phyloP scores from a whole-genome alignment of 768 basidiomycete genomes.

The Termitomyces sp. region DNA sequence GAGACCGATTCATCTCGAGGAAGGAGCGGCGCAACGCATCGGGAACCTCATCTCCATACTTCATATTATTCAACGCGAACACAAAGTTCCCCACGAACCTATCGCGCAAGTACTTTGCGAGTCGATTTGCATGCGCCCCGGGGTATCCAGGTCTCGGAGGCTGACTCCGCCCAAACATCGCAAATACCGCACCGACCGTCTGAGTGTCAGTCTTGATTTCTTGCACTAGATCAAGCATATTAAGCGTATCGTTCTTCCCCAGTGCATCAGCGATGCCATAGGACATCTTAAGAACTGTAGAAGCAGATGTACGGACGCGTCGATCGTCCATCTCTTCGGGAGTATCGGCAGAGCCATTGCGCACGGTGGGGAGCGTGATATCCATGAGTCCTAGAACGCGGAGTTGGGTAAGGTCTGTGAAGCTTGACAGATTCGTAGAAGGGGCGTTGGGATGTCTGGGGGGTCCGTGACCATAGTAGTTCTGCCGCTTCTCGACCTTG shows the following conservation, averaged over 20 bases:
- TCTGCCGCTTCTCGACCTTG: constrained; percentile 41
- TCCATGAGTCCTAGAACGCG: constrained; percentile 97
- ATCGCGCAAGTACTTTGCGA: constrained; percentile 84
- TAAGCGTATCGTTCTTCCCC: constrained; percentile 71
- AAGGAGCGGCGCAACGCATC: constrained; percentile 88
- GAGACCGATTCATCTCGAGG: constrained; percentile 76
- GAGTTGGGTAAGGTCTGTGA: constrained; percentile 78
- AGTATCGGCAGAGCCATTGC: constrained; percentile 44
- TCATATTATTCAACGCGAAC: constrained; percentile 35
- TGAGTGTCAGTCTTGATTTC: constrained; percentile 59
- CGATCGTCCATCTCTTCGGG: constrained; percentile 85
- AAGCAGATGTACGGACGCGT: constrained; percentile 86
- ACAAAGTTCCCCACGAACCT: constrained; percentile 69
- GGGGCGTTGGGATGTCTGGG: constrained; percentile 16
- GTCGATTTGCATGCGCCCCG: constrained; percentile 50
- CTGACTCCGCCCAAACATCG: constrained; percentile 85
- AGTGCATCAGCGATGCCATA: constrained; percentile 96
- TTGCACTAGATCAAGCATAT: constrained; percentile 90
- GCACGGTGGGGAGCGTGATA: constrained; percentile 70
- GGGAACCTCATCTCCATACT: constrained; percentile 41
- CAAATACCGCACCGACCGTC: constrained; percentile 84
- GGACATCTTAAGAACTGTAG: constrained; percentile 85
- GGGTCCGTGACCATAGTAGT: constrained; percentile 9
- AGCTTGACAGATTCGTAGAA: constrained; percentile 55
- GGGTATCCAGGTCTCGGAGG: constrained; percentile 35